Conservation (phyloP, 2,329 filamentous ascomycete genomes). For the Alternaria metachromatica region DNA sequence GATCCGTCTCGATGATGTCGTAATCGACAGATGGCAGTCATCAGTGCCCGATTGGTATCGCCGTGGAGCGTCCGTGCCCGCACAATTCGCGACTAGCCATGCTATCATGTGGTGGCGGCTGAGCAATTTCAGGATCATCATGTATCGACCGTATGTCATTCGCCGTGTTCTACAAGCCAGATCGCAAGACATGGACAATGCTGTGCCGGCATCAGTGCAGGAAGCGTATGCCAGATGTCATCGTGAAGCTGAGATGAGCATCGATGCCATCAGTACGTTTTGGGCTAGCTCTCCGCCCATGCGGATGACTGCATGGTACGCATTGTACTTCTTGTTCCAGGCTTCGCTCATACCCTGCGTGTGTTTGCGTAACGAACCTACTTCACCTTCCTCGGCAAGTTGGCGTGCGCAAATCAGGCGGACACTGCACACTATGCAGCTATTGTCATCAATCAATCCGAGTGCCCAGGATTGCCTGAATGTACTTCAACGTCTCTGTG, state of each 20-base stretch:
- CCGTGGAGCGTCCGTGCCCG: constrained; percentile 40
- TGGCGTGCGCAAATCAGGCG: constrained; percentile 54
- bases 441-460: constrained; percentile 50
- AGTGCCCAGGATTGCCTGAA: constrained; percentile 53
- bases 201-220: constrained; percentile 31
- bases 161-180: constrained; percentile 41
- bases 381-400: constrained; percentile 43
- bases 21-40: constrained; percentile 50
- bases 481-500: constrained; percentile 53
- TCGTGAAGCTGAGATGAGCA: constrained; percentile 51
- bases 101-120: constrained; percentile 55
- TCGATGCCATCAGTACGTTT: constrained; percentile 49
- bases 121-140: constrained; percentile 57
- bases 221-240: constrained; percentile 48
- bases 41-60: constrained; percentile 49
- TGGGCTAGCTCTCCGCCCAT: constrained; percentile 50
- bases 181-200: constrained; percentile 17
- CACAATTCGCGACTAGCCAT: constrained; percentile 51
- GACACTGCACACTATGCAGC: constrained; percentile 48
- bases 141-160: constrained; percentile 57
- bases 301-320: constrained; percentile 55
- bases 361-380: constrained; percentile 55
- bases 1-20: constrained; percentile 49
- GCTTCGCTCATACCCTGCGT: constrained; percentile 58
- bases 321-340: constrained; percentile 57